Base-by-base conservation (phyloP, 1,284 basidiomycete species). In the Termitomyces sp. region DNA sequence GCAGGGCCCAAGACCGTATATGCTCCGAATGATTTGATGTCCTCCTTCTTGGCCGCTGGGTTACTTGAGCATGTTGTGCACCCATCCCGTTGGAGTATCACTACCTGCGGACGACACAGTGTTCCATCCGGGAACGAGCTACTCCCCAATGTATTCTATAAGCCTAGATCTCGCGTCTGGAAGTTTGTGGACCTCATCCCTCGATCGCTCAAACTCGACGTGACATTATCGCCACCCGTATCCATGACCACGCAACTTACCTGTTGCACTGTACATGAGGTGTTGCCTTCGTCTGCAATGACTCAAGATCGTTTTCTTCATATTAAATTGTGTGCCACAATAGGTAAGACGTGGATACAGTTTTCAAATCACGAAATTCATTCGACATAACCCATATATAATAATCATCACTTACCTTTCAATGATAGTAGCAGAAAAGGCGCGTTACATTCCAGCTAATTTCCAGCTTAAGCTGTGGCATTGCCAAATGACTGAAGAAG, bases 21-120 rank as follows among this genome's bases (percentile, higher is more conserved):
- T 31, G 19, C 42, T 42, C 40, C 38, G 39, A 41, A 26, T 36
- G 56, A 52, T 54, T 8, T 50, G 48, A 40, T 26, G 19, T 28
- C 21, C 19, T 13, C 10, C 17, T 28, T 21, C 39, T 21, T 15
- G 13, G 8, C 30, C 21, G 15, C 10, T 34, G 31, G 24, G 36
- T 17, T 9, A 31, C 34, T 21, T 2, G 3, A 21, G 21, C 51
- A 12, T 13, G 21, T 28, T 24, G 31, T 24, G 49, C 36, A 34
- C 26, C 40, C 9, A 21, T 41, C 49, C 28, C 1, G 7, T 33
- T 40, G 24, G 44, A 13, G 31, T 17, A 17, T 38, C 24, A 17
- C 9, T 48, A 12, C 26, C 0, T 26, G 13, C 34, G 24, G 24
- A 26, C 21, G 19, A n/a, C 24, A 38, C 19, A 26, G n/a, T 2